These are phyloP conservation scores for Ophiocordyceps camponoti-rufipedis DNA, from an alignment of 2,329 filamentous ascomycete genomes.

Conservation along the genomic window DNA sequence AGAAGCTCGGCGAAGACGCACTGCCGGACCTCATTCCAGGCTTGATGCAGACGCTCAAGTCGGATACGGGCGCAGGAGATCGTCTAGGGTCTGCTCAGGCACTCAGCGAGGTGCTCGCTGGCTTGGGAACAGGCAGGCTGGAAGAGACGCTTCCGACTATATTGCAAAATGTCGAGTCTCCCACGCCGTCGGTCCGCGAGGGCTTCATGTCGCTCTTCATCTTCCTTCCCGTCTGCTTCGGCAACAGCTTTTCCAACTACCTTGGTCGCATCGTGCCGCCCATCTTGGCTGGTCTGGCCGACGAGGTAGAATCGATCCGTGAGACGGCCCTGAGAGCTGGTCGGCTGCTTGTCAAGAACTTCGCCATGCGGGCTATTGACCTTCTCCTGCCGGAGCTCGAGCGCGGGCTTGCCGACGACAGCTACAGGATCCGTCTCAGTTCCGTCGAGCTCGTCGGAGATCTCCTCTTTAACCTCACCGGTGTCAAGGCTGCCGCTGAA, in stretches of 20 bases:
- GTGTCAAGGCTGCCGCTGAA: constrained; percentile 65
- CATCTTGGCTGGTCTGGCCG: constrained; percentile 82
- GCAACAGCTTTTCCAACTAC: constrained; percentile 95
- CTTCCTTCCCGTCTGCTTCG: constrained; percentile 95
- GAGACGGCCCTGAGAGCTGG: constrained; percentile 93
- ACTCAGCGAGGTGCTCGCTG: constrained; percentile 87
- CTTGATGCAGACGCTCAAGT: constrained; percentile 94
- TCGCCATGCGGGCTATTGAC: constrained; percentile 86
- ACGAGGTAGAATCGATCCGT: constrained; percentile 90
- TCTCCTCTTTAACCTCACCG: constrained; percentile 90
- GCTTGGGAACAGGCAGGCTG: constrained; percentile 75
- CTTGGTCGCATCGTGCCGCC: constrained; percentile 89
- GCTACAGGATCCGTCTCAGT: constrained; percentile 91
- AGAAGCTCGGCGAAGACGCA: constrained; percentile 94
- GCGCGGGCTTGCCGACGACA: constrained; percentile 91
- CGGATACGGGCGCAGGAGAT: constrained; percentile 90
- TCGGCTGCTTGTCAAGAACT: constrained; percentile 92
- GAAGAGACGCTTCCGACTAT: constrained; percentile 96
- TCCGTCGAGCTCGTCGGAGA: constrained; percentile 96
- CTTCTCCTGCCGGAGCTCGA: constrained; percentile 87
- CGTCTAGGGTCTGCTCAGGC: constrained; percentile 91
- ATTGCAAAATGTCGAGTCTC: constrained; percentile 83
- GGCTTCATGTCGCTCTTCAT: constrained; percentile 99
- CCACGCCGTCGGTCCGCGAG: constrained; percentile 79
- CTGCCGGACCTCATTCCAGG: constrained; percentile 93